Base-by-base conservation (phyloP, 2,329 filamentous ascomycete genomes). In the Pseudocercospora musae region DNA sequence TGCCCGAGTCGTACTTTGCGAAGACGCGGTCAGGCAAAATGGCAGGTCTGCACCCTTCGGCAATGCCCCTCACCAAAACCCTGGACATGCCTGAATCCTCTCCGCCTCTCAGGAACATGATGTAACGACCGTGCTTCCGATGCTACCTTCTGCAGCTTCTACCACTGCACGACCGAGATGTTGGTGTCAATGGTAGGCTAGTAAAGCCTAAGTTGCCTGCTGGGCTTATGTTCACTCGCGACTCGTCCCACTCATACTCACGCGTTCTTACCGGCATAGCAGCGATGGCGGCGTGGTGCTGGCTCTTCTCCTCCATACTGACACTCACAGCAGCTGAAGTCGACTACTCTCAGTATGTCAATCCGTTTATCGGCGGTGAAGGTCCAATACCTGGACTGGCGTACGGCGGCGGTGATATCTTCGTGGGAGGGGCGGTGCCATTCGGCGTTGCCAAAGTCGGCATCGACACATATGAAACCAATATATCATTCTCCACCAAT, bases 341-440 rank as follows among this genome's bases (percentile, higher is more conserved):
- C 52, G 73, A 80, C 65, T 79, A 76, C 60, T 69, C 78, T 0
- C 67, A 78, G 63, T 78, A 79, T 73, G 81, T 84, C 7, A 81
- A 83, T 62, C 79, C 78, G 0, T 81, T 84, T 59, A 81, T 83
- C 50, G 81, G 81, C 1, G 78, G 80, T 11, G 78, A 81, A 65
- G 81, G 81, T 0, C 77, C 78, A 0, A 72, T 76, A 3, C 75
- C 78, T 3, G 80, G 80, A 8, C 75, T 76, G 11, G 77, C 78
- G 0, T 81, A 77, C 60, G 77, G 78, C 60, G 77, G 77, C 29
- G 78, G 78, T 4, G 77, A 79, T 57, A 76, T 79, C 60, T 79
- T 80, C 65, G 77, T 78, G 10, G 78, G 78, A 6, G 77, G 70
- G 7, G 74, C 74, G 20, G 69, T 74, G 18, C 78, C 78, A 0